These are phyloP conservation scores for Sphaerobolus stellatus DNA, from an alignment of 1,284 basidiomycete species.

Conservation along the genomic window DNA sequence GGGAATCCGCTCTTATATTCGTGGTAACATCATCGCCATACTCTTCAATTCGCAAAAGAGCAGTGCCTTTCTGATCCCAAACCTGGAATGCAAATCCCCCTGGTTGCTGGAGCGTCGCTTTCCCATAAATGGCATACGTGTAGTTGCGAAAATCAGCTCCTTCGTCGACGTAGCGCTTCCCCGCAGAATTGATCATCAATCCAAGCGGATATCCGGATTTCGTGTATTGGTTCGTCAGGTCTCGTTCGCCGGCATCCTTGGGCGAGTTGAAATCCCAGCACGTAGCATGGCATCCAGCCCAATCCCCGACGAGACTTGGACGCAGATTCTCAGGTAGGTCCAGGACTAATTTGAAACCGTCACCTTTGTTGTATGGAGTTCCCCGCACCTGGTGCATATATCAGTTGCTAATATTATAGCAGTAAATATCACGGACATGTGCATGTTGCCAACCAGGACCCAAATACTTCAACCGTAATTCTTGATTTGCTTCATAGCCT, in stretches of 20 bases:
- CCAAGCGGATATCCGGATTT: constrained; percentile 72
- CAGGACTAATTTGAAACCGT: constrained; percentile 54
- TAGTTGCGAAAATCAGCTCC: constrained; percentile 70
- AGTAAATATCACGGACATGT: constrained; percentile 37
- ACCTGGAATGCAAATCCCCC: constrained; percentile 62
- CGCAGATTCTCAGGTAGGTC: constrained; percentile 47
- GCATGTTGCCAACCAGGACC: constrained; percentile 57
- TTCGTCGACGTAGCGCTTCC: constrained; percentile 65
- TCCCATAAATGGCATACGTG: constrained; percentile 67
- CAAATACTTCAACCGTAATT: constrained; percentile 51
- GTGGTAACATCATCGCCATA: constrained; percentile 60
- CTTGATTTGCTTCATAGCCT: constrained; percentile 59
- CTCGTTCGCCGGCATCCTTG: constrained; percentile 48
- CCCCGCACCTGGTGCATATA: constrained; percentile 52
- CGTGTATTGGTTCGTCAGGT: constrained; percentile 65
- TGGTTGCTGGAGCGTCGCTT: constrained; percentile 56
- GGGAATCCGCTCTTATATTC: constrained; percentile 47
- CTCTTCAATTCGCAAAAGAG: constrained; percentile 56
- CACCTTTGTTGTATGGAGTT: constrained; percentile 67
- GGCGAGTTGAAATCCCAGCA: constrained; percentile 68
- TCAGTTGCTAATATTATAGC: constrained; percentile 3
- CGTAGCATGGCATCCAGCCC: constrained; percentile 64
- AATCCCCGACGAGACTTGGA: constrained; percentile 51
- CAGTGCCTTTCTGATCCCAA: constrained; percentile 49
- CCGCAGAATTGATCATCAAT: constrained; percentile 60